A percentile compares a stretch with the other conserved stretches of the same genome.
Conservation (phyloP, 164 flowering plant species). For the Dillenia turbinata region DNA sequence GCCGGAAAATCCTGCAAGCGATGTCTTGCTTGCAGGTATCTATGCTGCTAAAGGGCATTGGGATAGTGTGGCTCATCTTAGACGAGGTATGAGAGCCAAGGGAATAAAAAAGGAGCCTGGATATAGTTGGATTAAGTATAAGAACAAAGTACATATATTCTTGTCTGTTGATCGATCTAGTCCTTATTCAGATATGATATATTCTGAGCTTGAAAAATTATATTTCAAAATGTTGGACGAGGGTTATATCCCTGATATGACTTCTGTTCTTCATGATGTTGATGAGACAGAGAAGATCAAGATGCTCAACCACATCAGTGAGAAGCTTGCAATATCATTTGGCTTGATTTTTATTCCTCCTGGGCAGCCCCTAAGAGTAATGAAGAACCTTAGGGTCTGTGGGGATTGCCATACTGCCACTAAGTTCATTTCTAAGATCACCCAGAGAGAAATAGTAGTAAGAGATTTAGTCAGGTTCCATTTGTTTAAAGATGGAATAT, state of each 20-base stretch:
- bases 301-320: slow-evolving; percentile 60
- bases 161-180: slow-evolving; percentile 75
- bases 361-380: slow-evolving; percentile 45
- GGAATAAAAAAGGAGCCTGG: slow-evolving; percentile 79
- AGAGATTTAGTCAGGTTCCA: slow-evolving; percentile 76
- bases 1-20: slow-evolving; percentile 76
- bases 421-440: slow-evolving; percentile 57
- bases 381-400: slow-evolving; percentile 66
- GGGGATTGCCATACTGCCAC: slow-evolving; percentile 88
- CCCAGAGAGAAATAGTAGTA: slow-evolving; percentile 63
- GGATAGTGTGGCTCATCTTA: slow-evolving; percentile 68
- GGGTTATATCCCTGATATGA: slow-evolving; percentile 58
- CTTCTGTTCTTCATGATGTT: slow-evolving; percentile 53
- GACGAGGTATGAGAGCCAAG: slow-evolving; percentile 62
- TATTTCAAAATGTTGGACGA: slow-evolving; percentile 38
- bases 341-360: slow-evolving; percentile 58
- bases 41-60: slow-evolving; percentile 79
- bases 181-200: slow-evolving; percentile 55
- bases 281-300: slow-evolving; percentile 51
- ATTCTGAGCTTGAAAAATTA: slow-evolving; percentile 48
- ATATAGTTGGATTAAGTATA: slow-evolving; percentile 85
- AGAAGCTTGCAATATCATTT: slow-evolving; percentile 72
- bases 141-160: slow-evolving; percentile 60
- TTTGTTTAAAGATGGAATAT: slow-evolving; percentile 69
- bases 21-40: slow-evolving; percentile 69